Evolutionary conservation across 805 yeast genomes (phyloP).

Genomic region (Nakazawaea holstii): DNA sequence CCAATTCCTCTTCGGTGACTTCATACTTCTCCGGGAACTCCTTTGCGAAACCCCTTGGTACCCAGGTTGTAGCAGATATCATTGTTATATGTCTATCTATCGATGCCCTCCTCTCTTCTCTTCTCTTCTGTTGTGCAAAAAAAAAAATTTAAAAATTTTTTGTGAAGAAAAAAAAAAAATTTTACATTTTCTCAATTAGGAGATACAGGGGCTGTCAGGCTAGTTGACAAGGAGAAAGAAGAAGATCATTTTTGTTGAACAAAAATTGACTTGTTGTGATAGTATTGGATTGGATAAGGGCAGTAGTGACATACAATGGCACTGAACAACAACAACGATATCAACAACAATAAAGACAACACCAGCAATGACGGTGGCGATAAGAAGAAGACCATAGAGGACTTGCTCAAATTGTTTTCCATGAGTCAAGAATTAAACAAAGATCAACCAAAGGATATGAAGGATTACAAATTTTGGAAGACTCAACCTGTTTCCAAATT

Average conservation of each 20-base stretch:
- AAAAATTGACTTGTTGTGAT: too few relatives aligned
- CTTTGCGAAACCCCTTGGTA: constrained; percentile 91
- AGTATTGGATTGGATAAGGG: too few relatives aligned
- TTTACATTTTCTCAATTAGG: neutral
- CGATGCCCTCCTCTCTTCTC: too few relatives aligned
- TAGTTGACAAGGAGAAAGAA: too few relatives aligned
- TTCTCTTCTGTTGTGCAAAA: neutral
- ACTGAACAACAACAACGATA: neutral
- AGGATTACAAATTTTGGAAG: constrained; percentile 94
- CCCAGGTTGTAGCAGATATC: constrained; percentile 94
- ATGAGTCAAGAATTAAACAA: constrained; percentile 51
- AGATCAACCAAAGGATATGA: constrained; percentile 65
- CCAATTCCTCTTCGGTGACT: constrained; percentile 88
- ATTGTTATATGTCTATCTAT: constrained; percentile 27
- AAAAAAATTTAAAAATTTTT: neutral
- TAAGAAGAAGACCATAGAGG: constrained; percentile 43
- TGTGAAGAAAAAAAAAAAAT: neutral
- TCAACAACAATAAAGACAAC: neutral
- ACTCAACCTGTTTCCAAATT: constrained; percentile 91
- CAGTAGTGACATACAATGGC: too few relatives aligned
- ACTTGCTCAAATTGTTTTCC: constrained; percentile 49
- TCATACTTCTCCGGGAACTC: constrained; percentile 90
- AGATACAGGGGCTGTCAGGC: neutral
- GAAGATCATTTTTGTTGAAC: too few relatives aligned
- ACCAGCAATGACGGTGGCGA: neutral